Evolutionary conservation across 306 rosid species (phyloP).

Genomic region (Crotalaria pallida): DNA sequence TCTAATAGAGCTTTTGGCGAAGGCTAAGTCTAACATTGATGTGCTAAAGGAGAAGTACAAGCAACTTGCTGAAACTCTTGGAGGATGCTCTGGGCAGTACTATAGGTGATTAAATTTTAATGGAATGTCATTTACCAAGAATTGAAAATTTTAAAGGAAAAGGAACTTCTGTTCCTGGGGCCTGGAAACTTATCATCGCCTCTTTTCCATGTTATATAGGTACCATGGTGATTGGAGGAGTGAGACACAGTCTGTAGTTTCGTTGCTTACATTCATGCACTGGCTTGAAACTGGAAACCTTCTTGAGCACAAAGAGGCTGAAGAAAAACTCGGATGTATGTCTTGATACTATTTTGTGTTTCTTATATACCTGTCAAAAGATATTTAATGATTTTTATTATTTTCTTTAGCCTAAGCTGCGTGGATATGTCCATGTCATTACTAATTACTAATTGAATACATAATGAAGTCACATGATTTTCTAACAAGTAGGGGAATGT

Average conservation of each 20-base stretch:
- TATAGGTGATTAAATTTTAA: conserved; percentile 42
- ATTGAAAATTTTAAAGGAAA: neutral
- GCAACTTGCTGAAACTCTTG: conserved; percentile 61
- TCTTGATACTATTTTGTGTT: neutral
- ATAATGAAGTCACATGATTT: neutral
- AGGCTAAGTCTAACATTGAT: conserved; percentile 59
- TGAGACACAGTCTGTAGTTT: conserved; percentile 87
- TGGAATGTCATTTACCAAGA: neutral
- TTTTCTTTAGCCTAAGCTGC: neutral
- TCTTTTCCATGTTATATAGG: conserved; percentile 34
- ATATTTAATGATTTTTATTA: neutral
- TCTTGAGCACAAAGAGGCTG: conserved; percentile 68
- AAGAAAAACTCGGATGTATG: conserved; percentile 83
- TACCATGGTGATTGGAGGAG: conserved; percentile 92
- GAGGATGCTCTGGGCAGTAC: conserved; percentile 57
- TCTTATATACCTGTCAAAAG: neutral
- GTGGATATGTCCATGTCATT: neutral
- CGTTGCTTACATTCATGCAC: conserved; percentile 72
- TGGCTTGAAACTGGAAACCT: conserved; percentile 91
- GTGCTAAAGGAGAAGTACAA: conserved; percentile 69
- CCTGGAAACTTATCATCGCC: neutral
- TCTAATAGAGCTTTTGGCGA: conserved; percentile 65
- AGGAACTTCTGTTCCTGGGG: neutral
- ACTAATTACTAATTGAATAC: neutral
- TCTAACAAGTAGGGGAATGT: neutral